Evolutionary conservation across 768 basidiomycete genomes (phyloP).

Genomic region (Pisolithus albus): DNA sequence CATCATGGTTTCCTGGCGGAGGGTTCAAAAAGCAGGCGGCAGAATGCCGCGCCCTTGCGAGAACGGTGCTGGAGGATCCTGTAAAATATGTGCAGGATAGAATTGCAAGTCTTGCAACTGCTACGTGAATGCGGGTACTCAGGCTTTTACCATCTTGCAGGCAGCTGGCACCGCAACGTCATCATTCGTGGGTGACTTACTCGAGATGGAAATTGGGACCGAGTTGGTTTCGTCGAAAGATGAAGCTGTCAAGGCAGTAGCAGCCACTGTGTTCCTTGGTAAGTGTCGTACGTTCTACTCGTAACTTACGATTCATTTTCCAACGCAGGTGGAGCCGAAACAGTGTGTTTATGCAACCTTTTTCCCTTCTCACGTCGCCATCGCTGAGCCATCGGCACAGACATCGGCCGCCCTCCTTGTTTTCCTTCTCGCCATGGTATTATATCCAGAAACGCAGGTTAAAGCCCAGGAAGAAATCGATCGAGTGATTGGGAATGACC

Average conservation of each 20-base stretch:
- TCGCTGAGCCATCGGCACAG: neutral
- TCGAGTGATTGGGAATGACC: constrained; percentile 7
- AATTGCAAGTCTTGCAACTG: constrained; percentile 1
- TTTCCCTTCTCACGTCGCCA: neutral
- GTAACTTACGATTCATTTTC: neutral
- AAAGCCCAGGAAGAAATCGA: constrained; percentile 16
- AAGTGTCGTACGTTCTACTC: neutral
- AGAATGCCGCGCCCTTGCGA: neutral
- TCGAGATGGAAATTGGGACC: neutral
- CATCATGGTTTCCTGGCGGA: constrained; percentile 16
- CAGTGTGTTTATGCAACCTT: neutral
- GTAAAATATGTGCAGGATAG: constrained; percentile 12
- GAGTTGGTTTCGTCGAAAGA: neutral
- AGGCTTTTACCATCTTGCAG: neutral
- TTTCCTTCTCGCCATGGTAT: constrained; percentile 16
- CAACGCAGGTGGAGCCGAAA: constrained; percentile 5
- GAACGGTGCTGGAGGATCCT: constrained; percentile 5
- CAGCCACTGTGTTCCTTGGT: constrained; percentile 18
- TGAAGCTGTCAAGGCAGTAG: constrained; percentile 17
- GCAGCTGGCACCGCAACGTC: constrained; percentile 6
- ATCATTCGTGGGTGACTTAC: constrained; percentile 17
- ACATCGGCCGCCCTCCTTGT: constrained; percentile 1
- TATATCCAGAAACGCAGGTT: constrained; percentile 10
- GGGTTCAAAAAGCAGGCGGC: neutral
- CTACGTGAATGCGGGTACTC: neutral